phyloP scores from a whole-genome alignment of 2,329 filamentous ascomycete genomes.

The Lasiodiplodia citricola region DNA sequence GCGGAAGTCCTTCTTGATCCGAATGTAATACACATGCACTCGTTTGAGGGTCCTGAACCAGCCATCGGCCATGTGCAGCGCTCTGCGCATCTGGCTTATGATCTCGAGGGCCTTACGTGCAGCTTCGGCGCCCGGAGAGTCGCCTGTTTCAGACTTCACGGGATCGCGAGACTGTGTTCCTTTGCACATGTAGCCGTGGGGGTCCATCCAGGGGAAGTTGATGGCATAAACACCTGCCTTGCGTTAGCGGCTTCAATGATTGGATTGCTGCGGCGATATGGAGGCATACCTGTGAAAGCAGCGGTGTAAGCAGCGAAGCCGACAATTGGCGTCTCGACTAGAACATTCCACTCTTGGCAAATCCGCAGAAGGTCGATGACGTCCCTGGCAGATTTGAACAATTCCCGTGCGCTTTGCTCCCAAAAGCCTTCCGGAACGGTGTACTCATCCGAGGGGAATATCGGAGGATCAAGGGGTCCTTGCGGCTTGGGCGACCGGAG shows the following conservation, averaged over 20 bases:
- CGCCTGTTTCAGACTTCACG: constrained; percentile 24
- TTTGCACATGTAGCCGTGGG: constrained; percentile 57
- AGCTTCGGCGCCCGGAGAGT: constrained; percentile 44
- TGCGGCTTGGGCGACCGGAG: constrained; percentile 57
- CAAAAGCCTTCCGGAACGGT: constrained; percentile 62
- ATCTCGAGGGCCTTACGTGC: constrained; percentile 58
- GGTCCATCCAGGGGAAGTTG: constrained; percentile 73
- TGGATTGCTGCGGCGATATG: not conserved
- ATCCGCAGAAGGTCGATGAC: constrained; percentile 69
- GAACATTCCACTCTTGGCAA: constrained; percentile 63
- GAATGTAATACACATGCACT: constrained; percentile 60
- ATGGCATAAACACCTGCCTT: constrained; percentile 64
- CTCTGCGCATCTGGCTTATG: constrained; percentile 57
- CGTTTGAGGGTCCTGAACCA: constrained; percentile 61
- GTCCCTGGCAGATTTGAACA: constrained; percentile 67
- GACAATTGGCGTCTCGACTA: constrained; percentile 71
- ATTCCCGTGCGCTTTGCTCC: constrained; percentile 64
- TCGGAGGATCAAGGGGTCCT: constrained; percentile 65
- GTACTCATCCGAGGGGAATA: constrained; percentile 55
- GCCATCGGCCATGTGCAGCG: constrained; percentile 62
- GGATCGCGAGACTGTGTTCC: constrained; percentile 28
- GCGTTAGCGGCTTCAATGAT: constrained; percentile 24
- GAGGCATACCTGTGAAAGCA: constrained; percentile 59
- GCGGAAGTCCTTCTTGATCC: constrained; percentile 57
- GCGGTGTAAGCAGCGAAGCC: constrained; percentile 72